Base-by-base conservation (phyloP, 106 monocot genomes). In the Narthecium ossifragum region DNA sequence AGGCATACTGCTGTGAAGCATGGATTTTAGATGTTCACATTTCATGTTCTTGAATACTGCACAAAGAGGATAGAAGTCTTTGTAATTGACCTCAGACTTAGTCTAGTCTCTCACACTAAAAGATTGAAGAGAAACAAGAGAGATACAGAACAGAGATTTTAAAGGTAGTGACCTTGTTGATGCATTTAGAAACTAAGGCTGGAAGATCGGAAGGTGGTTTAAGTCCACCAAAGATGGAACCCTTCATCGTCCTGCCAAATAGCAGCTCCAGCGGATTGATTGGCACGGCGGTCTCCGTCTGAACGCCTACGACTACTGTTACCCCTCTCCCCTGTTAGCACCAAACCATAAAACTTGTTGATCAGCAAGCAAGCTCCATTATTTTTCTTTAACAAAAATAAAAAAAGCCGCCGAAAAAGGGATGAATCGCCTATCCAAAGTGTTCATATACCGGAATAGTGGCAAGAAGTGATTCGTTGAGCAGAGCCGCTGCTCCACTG, bases 131-230 rank as follows among this genome's bases (percentile, higher is more conserved):
- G n/a, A n/a, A n/a, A n/a, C n/a, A n/a, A n/a, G n/a, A n/a, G n/a
- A n/a, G n/a, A n/a, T n/a, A n/a, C n/a, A n/a, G n/a, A n/a, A n/a
- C n/a, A n/a, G n/a, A n/a, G n/a, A 36, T 36, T 36, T 10, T 36
- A 10, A 36, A 36, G 36, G 5, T 36, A 10, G 7, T 8, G 21
- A 59, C 59, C 38, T 38, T 34, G 7, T 37, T 59, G 26, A 60
- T 40, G 40, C 59, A 40, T 27, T 40, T 60, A 1, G 20, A 11
- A 12, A 40, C 2, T 8, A 60, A 2, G 25, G 37, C 13, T 22
- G 59, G 37, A 40, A 60, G 39, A 40, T 60, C 59, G 4, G 21
- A 60, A 7, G 12, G 15, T 24, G 59, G 59, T 43, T 27, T 60
- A 7, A 60, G 11, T 3, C 59, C 59, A 1, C 59, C 59, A 24